A percentile compares a stretch with the other conserved stretches of the same genome.
These are phyloP conservation scores for Primulina huaijiensis DNA, from an alignment of 257 asterid genomes.

Conservation along the genomic window DNA sequence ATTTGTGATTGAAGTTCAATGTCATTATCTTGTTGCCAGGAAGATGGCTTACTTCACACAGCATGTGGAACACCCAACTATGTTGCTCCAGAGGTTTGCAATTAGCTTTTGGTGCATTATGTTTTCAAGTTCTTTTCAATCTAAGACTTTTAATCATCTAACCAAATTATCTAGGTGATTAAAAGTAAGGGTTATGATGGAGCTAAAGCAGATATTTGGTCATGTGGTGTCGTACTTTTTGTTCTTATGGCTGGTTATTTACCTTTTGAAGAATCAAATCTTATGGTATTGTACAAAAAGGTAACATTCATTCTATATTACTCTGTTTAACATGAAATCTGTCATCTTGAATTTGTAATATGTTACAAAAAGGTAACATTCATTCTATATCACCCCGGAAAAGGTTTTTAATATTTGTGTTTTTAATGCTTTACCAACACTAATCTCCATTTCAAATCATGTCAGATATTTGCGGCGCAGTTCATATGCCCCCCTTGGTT, in stretches of 20 bases:
- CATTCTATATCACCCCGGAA: too few species aligned
- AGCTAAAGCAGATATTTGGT: slow-evolving; percentile 80
- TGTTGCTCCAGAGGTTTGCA: slow-evolving; percentile 72
- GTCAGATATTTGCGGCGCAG: slow-evolving; percentile 51
- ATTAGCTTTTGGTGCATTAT: slow-evolving; percentile 17
- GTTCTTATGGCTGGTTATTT: slow-evolving; percentile 40
- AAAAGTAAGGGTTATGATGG: slow-evolving; percentile 76
- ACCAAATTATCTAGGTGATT: slow-evolving; percentile 43
- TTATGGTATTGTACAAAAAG: slow-evolving; percentile 34
- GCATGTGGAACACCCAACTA: slow-evolving; percentile 83
- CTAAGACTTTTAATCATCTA: too few species aligned
- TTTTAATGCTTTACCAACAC: neutral
- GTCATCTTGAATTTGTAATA: too few species aligned
- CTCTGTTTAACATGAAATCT: too few species aligned
- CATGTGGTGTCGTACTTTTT: slow-evolving; percentile 44
- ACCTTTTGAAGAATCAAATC: slow-evolving; percentile 67
- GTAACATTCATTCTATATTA: neutral
- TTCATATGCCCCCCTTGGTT: slow-evolving; percentile 61
- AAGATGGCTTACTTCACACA: slow-evolving; percentile 72
- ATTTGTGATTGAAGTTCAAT: neutral
- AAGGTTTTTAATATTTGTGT: neutral
- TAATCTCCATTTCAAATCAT: too few species aligned
- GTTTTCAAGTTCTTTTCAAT: neutral
- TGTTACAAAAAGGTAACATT: too few species aligned
- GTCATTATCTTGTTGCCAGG: slow-evolving; percentile 39